Conservation (phyloP, 129 eudicot species). For the Logfia minima region DNA sequence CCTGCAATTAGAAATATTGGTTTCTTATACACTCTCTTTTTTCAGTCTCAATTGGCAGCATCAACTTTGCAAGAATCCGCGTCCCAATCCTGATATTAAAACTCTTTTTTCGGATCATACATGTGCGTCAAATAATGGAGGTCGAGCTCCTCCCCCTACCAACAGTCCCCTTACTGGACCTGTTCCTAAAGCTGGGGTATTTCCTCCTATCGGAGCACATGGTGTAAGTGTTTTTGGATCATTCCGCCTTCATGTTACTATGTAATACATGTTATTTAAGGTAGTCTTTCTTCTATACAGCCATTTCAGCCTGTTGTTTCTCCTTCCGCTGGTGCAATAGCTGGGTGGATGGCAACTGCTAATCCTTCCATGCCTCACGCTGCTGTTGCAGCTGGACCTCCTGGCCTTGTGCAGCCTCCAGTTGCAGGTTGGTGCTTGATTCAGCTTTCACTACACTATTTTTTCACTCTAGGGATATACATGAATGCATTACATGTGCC, state of each 20-base stretch:
- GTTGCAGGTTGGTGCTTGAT: slow-evolving; percentile 46
- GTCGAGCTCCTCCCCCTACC: slow-evolving; percentile 64
- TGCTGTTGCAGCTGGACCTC: slow-evolving; percentile 70
- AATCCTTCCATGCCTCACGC: slow-evolving; percentile 74
- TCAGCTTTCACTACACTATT: not conserved
- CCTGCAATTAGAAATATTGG: not conserved
- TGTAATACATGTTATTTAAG: slow-evolving; percentile 1
- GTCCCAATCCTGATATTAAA: slow-evolving; percentile 86
- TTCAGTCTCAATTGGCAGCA: slow-evolving; percentile 95
- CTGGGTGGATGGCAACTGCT: slow-evolving; percentile 70
- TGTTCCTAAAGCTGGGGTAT: slow-evolving; percentile 73
- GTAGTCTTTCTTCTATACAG: not conserved
- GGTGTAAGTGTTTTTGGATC: slow-evolving; percentile 54
- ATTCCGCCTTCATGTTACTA: not conserved
- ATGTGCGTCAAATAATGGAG: slow-evolving; percentile 71
- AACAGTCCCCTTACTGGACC: slow-evolving; percentile 65
- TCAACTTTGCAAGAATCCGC: slow-evolving; percentile 92
- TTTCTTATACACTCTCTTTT: slow-evolving; percentile 1
- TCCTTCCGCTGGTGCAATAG: slow-evolving; percentile 23
- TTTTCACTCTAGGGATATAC: not conserved
- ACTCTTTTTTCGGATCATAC: slow-evolving; percentile 80
- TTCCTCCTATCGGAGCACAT: slow-evolving; percentile 79
- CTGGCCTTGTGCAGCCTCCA: slow-evolving; percentile 74
- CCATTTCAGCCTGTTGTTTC: not conserved
- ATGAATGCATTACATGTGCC: not conserved